Base-by-base conservation (phyloP, 768 basidiomycete genomes). In the Leccinellum albellum region DNA sequence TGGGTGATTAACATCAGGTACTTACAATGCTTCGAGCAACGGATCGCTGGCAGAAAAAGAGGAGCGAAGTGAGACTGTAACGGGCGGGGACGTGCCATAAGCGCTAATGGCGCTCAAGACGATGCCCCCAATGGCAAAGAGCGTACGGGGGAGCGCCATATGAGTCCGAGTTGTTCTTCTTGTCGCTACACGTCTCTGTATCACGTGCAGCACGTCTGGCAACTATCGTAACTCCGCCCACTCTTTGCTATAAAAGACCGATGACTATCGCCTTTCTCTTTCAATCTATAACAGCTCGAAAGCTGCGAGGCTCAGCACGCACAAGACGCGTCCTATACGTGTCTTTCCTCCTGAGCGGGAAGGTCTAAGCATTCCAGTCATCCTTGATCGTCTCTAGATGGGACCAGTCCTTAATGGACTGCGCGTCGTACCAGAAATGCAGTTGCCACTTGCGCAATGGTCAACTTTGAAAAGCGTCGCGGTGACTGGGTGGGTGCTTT, bases 331-430 rank as follows among this genome's bases (percentile, higher is more conserved):
- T 55, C 20, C n/a, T 21, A 21, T 10, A 50, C 60, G 57, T 46
- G 55, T 64, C 66, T 65, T 57, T 62, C 32, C 44, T 70, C 40
- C 60, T 66, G 73, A 71, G 70, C 63, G 64, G 71, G 68, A 72
- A 66, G 67, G 71, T 72, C 67, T 73, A 71, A 73, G 62, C 50
- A 49, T 65, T 52, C 23, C 56, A 47, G 68, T 67, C 69, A 64
- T 51, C 66, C 66, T 59, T 42, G 67, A 73, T 63, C 49, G 70
- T 70, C 68, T 60, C 70, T 64, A 61, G 55, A 61, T 3, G 64
- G 59, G 70, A 61, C 66, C 58, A 53, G 68, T 62, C 67, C 40
- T 8, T 68, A 21, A 66, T 13, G 58, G 64, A 54, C 66, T 58
- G 63, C 55, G 62, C 62, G 65, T 60, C 65, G 58, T 66, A 74